Percentiles rank a stretch among this genome's conserved stretches.
phyloP scores from a whole-genome alignment of 305 asterid genomes.

The Plantago rigida region DNA sequence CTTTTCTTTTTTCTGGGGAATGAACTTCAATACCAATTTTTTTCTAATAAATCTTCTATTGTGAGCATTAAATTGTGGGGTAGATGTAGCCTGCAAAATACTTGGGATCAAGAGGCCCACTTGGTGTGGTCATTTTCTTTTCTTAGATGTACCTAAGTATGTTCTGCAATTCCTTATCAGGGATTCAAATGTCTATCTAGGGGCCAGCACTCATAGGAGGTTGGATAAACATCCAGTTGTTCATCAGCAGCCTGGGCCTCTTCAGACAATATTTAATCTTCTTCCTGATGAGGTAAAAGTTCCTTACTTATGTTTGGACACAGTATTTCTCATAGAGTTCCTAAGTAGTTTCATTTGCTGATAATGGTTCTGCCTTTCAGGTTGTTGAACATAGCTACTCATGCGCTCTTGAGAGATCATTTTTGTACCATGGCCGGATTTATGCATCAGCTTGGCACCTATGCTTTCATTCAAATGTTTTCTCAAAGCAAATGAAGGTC shows the following conservation, averaged over 20 bases:
- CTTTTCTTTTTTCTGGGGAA: background rate
- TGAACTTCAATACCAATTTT: no score
- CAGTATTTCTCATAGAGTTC: no score
- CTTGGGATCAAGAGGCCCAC: background rate
- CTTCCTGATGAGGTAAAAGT: slow-evolving; percentile 62
- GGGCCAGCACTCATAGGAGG: slow-evolving; percentile 44
- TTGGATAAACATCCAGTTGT: slow-evolving; percentile 46
- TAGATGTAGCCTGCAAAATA: no score
- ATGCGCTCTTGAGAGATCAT: slow-evolving; percentile 91
- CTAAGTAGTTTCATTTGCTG: no score
- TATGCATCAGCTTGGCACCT: slow-evolving; percentile 79
- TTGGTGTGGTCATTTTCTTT: background rate
- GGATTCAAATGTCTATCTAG: slow-evolving; percentile 54
- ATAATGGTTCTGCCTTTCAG: slow-evolving; percentile 31
- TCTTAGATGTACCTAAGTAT: slow-evolving; percentile 9
- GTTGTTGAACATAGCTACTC: slow-evolving; percentile 85
- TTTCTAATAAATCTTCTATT: background rate
- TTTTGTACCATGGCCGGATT: slow-evolving; percentile 88
- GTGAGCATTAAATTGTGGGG: no score
- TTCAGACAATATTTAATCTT: slow-evolving; percentile 77
- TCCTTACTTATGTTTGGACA: no score
- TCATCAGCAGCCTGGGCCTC: slow-evolving; percentile 77
- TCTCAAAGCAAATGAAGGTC: slow-evolving; percentile 94
- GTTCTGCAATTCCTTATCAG: slow-evolving; percentile 29
- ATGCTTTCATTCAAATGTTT: slow-evolving; percentile 90